phyloP scores from a whole-genome alignment of 768 basidiomycete species.

The Boletus fagicola region DNA sequence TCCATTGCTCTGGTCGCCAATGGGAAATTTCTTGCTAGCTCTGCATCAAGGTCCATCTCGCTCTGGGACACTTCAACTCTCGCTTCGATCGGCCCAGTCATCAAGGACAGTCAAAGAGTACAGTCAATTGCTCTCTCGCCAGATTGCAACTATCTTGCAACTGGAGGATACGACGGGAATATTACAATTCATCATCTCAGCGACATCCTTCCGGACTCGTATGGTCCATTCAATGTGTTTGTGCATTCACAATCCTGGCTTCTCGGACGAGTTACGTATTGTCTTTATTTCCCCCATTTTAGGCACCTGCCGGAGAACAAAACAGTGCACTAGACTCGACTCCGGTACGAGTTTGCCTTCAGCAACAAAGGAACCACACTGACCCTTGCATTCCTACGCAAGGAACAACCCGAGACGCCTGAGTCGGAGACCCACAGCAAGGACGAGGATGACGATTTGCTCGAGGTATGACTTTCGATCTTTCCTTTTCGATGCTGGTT shows the following conservation, averaged over 20 bases:
- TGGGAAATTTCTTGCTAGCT: too few species aligned
- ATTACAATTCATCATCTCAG: background rate
- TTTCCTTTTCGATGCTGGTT: too few species aligned
- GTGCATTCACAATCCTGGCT: background rate
- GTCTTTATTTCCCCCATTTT: background rate
- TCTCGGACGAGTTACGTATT: background rate
- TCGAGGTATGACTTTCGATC: too few species aligned
- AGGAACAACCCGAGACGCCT: background rate
- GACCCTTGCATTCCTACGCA: background rate
- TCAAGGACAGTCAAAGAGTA: background rate
- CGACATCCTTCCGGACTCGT: background rate
- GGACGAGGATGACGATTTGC: background rate
- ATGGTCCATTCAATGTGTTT: background rate
- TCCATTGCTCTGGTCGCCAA: too few species aligned
- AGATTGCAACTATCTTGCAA: background rate
- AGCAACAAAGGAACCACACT: background rate
- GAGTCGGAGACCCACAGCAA: background rate
- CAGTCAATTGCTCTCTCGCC: background rate
- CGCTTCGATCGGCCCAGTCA: background rate
- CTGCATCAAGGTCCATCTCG: too few species aligned
- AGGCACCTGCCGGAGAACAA: background rate
- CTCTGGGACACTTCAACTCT: too few species aligned
- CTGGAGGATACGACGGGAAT: background rate
- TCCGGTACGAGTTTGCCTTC: background rate
- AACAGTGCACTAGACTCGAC: too few species aligned